phyloP scores from a whole-genome alignment of 441 rosid genomes.

The Rhodomyrtus psidioides region DNA sequence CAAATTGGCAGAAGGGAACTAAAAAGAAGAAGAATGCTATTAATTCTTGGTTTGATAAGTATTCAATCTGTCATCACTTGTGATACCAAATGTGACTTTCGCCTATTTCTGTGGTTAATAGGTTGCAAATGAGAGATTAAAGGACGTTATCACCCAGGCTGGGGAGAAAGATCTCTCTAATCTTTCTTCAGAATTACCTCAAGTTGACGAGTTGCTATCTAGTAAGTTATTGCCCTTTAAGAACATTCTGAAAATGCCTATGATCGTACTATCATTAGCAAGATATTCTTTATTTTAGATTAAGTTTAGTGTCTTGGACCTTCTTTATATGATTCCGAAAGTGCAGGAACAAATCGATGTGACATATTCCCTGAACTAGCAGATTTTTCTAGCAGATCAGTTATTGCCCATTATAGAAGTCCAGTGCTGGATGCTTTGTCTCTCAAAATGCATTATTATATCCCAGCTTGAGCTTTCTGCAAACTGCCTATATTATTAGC shows the following conservation, averaged over 20 bases:
- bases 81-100: neutral
- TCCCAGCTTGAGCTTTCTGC: neutral
- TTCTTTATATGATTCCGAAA: too few relatives aligned
- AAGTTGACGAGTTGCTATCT: constrained; percentile 41
- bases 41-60: neutral
- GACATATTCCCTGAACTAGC: too few relatives aligned
- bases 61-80: neutral
- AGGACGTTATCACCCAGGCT: constrained; percentile 63
- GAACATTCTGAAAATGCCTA: neutral
- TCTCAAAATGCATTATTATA: neutral
- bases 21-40: neutral
- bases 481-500: neutral
- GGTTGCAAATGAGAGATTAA: constrained; percentile 78
- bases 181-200: constrained; percentile 53
- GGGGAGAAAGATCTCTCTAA: constrained; percentile 59
- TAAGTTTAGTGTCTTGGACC: neutral
- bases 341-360: too few relatives aligned
- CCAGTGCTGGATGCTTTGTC: neutral
- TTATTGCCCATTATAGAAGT: neutral
- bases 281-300: neutral
- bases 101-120: constrained; percentile 8
- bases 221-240: constrained; percentile 37
- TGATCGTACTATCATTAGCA: neutral
- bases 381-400: too few relatives aligned
- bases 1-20: neutral